Conservation (phyloP, 2,329 filamentous ascomycete species). For the Xylariaceae sp. region DNA sequence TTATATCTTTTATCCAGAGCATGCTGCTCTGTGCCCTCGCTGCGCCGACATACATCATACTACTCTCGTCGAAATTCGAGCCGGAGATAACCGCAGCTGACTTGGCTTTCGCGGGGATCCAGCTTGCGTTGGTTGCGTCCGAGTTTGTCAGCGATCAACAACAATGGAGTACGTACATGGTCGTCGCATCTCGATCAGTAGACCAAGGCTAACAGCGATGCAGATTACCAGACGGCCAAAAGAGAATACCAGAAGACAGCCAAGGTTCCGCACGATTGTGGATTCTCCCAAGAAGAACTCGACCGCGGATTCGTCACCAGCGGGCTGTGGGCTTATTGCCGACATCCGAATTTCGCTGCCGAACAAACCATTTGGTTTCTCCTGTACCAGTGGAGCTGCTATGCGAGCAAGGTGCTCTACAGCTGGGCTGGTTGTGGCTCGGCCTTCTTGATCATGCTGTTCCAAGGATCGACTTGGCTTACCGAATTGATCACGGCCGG, state of each 20-base stretch:
- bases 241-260: slow-evolving; percentile 63
- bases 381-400: slow-evolving; percentile 83
- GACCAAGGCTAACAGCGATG: slow-evolving; percentile 5
- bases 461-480: slow-evolving; percentile 82
- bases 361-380: slow-evolving; percentile 88
- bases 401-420: slow-evolving; percentile 59
- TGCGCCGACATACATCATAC: slow-evolving; percentile 71
- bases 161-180: slow-evolving; percentile 63
- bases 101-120: slow-evolving; percentile 36
- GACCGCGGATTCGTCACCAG: slow-evolving; percentile 82
- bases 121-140: slow-evolving; percentile 46
- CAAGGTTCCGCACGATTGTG: slow-evolving; percentile 57
- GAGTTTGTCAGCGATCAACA: slow-evolving; percentile 87
- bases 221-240: slow-evolving; percentile 77
- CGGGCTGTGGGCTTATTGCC: slow-evolving; percentile 79
- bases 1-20: slow-evolving; percentile 80
- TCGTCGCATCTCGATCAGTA: not conserved
- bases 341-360: slow-evolving; percentile 91
- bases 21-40: slow-evolving; percentile 71
- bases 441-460: slow-evolving; percentile 65
- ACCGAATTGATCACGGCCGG: slow-evolving; percentile 72
- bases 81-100: slow-evolving; percentile 38
- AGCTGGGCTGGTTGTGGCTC: slow-evolving; percentile 75
- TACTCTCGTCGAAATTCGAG: slow-evolving; percentile 63
- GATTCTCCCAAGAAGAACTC: slow-evolving; percentile 64